Conservation (phyloP, 129 eudicot genomes). For the Erigeron canadensis region DNA sequence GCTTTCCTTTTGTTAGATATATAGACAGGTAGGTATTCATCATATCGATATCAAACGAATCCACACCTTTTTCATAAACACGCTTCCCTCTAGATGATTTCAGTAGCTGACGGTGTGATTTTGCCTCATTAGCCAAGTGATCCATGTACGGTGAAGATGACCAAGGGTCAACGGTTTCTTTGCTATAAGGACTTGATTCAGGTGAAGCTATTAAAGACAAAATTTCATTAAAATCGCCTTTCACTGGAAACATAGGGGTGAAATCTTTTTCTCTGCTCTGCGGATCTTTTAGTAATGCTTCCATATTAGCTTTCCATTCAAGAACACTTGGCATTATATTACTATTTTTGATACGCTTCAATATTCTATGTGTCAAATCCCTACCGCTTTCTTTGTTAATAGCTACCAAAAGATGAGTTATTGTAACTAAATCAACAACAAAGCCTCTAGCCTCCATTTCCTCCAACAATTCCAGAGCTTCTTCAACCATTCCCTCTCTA, state of each 20-base stretch:
- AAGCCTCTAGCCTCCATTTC: slow-evolving; percentile 92
- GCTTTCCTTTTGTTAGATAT: slow-evolving; percentile 78
- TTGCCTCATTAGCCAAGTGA: slow-evolving; percentile 54
- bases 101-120: slow-evolving; percentile 29
- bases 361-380: slow-evolving; percentile 58
- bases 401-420: slow-evolving; percentile 64
- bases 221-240: slow-evolving; percentile 52
- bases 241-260: slow-evolving; percentile 61
- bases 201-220: slow-evolving; percentile 34
- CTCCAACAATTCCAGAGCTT: slow-evolving; percentile 68
- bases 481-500: slow-evolving; percentile 57
- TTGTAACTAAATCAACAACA: slow-evolving; percentile 77
- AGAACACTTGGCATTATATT: slow-evolving; percentile 54
- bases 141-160: slow-evolving; percentile 92
- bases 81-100: slow-evolving; percentile 54
- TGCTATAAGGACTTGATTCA: slow-evolving; percentile 13
- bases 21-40: slow-evolving; percentile 85
- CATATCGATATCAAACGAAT: slow-evolving; percentile 81
- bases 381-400: slow-evolving; percentile 54
- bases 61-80: slow-evolving; percentile 51
- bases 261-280: slow-evolving; percentile 60
- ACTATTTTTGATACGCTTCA: slow-evolving; percentile 63
- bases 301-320: slow-evolving; percentile 82
- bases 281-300: slow-evolving; percentile 51
- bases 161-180: slow-evolving; percentile 55